Evolutionary conservation across 352 stramenopile species (phyloP), one percentile per base, ranked within the genome.

Genomic region (Globisporangium spinosum): DNA sequence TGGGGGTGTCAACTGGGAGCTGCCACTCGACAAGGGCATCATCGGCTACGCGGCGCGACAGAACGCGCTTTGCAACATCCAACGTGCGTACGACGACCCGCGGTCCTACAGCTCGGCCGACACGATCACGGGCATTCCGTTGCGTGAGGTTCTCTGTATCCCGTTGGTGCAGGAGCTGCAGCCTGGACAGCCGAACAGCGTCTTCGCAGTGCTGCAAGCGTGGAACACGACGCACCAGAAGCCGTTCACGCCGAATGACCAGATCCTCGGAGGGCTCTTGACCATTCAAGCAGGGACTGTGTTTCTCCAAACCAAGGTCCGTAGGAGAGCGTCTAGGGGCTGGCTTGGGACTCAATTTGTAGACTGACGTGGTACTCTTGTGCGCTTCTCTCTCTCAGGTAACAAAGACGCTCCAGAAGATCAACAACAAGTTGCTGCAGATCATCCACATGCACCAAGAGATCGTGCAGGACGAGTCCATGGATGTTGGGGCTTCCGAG

Each of bases 21-120:
- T 93, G 40, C 85, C 85, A 5, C 71, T 89, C 2, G 85, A 93
- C 64, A 91, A 91, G 54, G 83, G 83, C 45, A 88, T 93, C 56
- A 47, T 84, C 5, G 83, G 83, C 12, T 83, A 85, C 45, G 71
- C 83, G 0, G 80, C 76, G 9, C 70, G 77, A 0, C 77, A 85
- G 38, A 90, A 89, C 61, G 43, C 60, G 40, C 62, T 91, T 9
- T 89, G 82, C 62, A 91, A 91, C 45, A 76, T 91, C 8, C 72
- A 67, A 20, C 80, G 77, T 8, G 83, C 85, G 12, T 91, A 90
- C 62, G 85, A 93, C 25, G 85, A 93, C 32, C 74, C 85, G 2
- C 80, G 83, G 0, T 93, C 91, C 67, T 91, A 87, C 63, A 93
- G 85, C 67, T 74, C 85, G 1, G 88, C 77, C n/a, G 85, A 93